Evolutionary conservation across 2,329 filamentous ascomycete species (phyloP), one percentile per base, ranked within the genome.

Genomic region (Chaetomium strumarium): DNA sequence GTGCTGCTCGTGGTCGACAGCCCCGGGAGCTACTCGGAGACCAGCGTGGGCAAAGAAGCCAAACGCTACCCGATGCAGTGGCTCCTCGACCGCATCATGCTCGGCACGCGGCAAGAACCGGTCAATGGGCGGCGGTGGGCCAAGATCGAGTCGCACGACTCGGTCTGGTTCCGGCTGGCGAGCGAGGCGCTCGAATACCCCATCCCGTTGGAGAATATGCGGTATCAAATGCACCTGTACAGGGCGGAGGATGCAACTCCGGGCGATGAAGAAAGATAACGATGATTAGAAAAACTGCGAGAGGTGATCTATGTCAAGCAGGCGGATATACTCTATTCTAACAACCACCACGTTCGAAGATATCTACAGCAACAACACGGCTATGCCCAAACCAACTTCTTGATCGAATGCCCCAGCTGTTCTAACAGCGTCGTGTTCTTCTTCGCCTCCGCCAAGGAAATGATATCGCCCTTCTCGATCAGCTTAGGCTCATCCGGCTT

Each of bases 51-150:
- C 4, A 77, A 76, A 56, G 73, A 76, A 42, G 70, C 71, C 63
- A 79, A 79, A 57, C 83, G 79, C 56, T 97, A 97, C 66, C 92
- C 92, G 0, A 97, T 96, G 90, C 85, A 88, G 62, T 96, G 90
- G 84, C 73, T 99, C 14, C 74, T 99, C 2, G 86, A 96, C 63
- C 87, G 93, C 65, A 87, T 89, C 2, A 70, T 99, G 17, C 61
- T 36, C 60, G 66, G 24, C 61, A 66, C n/a, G 51, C 60, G 39
- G 60, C 61, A 19, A 33, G 51, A 34, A 37, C 53, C 47, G 1
- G 56, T 57, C 4, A 64, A 62, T 9, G 69, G 65, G 2, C 68
- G 69, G 49, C 61, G 70, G 20, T 97, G 92, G 92, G 79, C 84
- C 60, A 90, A 87, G 68, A 54, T 95, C 2, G 74, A 86, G 49